phyloP scores from a whole-genome alignment of 2,329 filamentous ascomycete genomes.

The Aspergillus tubingensis region DNA sequence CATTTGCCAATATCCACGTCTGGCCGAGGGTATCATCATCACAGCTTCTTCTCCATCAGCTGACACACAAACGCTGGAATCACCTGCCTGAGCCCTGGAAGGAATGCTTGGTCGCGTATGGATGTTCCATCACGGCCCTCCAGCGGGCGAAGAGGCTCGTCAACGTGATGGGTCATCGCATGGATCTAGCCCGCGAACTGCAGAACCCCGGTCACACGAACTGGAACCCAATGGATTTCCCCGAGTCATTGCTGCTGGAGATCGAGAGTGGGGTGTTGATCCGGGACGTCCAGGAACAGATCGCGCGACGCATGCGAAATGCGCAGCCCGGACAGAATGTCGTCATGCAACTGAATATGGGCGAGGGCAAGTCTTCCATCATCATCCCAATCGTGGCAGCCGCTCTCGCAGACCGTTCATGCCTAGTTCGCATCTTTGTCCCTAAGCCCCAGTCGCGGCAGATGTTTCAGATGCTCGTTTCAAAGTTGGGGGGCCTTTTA shows the following conservation, averaged over 20 bases:
- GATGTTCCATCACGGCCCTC: slow-evolving; percentile 28
- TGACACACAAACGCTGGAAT: slow-evolving; percentile 21
- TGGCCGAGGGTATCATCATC: slow-evolving; percentile 27
- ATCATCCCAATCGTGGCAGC: slow-evolving; percentile 67
- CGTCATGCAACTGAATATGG: slow-evolving; percentile 71
- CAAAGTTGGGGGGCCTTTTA: slow-evolving; percentile 48
- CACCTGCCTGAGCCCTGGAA: slow-evolving; percentile 21
- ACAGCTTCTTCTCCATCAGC: slow-evolving; percentile 25
- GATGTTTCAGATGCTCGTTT: slow-evolving; percentile 51
- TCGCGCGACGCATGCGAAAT: slow-evolving; percentile 58
- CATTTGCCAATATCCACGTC: slow-evolving; percentile 5
- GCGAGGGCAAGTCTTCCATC: slow-evolving; percentile 69
- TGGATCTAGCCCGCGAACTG: slow-evolving; percentile 37
- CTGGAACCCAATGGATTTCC: slow-evolving; percentile 55
- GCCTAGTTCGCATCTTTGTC: slow-evolving; percentile 61
- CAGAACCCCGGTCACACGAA: slow-evolving; percentile 56
- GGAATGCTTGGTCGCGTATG: slow-evolving; percentile 26
- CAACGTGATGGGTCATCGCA: slow-evolving; percentile 9
- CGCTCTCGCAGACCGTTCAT: slow-evolving; percentile 51
- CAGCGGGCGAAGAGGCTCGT: slow-evolving; percentile 34
- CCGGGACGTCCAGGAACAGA: slow-evolving; percentile 59
- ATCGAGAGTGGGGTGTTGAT: slow-evolving; percentile 65
- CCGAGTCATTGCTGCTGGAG: slow-evolving; percentile 66
- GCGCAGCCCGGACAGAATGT: slow-evolving; percentile 47
- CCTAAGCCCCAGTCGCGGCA: slow-evolving; percentile 63